Percentiles rank a stretch among this genome's conserved stretches.
phyloP scores from a whole-genome alignment of 768 basidiomycete species.

The Fomitopsis serialis region DNA sequence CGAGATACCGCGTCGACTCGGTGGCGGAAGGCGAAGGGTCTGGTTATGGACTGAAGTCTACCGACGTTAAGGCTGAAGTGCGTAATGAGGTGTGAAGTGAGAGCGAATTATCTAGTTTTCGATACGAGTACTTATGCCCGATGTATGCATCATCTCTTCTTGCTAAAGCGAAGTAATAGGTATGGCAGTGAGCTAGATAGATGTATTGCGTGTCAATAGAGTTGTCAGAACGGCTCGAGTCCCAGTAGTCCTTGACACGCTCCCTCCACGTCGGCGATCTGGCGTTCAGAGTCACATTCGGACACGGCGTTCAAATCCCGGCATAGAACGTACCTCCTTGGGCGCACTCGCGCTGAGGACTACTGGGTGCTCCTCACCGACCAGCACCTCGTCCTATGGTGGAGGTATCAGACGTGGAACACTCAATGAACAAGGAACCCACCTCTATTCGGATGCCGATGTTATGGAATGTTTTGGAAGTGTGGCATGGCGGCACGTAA shows the following conservation, averaged over 20 bases:
- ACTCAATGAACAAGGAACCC: conserved; percentile 2
- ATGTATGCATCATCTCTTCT: too few relatives aligned
- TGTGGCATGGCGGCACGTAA: conserved; percentile 78
- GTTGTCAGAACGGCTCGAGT: conserved; percentile 42
- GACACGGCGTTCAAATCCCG: background rate
- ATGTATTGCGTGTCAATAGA: background rate
- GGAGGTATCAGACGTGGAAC: background rate
- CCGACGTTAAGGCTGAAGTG: too few relatives aligned
- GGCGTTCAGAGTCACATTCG: background rate
- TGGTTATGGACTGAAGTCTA: background rate
- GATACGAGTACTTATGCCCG: too few relatives aligned
- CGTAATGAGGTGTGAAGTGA: too few relatives aligned
- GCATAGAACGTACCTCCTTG: conserved; percentile 58
- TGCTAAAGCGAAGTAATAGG: background rate
- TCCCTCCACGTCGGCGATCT: conserved; percentile 75
- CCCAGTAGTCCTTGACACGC: conserved; percentile 71
- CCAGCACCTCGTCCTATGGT: conserved; percentile 63
- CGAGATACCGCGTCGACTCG: conserved; percentile 1
- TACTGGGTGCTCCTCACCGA: conserved; percentile 53
- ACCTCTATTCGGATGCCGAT: conserved; percentile 92
- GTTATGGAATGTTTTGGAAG: conserved; percentile 86
- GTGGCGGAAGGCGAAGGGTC: background rate
- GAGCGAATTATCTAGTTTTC: too few relatives aligned
- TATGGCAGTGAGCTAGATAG: background rate
- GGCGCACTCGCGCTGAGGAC: conserved; percentile 72